Evolutionary conservation across 805 yeast species (phyloP).

Genomic region (Suhomyces xylopsoci): DNA sequence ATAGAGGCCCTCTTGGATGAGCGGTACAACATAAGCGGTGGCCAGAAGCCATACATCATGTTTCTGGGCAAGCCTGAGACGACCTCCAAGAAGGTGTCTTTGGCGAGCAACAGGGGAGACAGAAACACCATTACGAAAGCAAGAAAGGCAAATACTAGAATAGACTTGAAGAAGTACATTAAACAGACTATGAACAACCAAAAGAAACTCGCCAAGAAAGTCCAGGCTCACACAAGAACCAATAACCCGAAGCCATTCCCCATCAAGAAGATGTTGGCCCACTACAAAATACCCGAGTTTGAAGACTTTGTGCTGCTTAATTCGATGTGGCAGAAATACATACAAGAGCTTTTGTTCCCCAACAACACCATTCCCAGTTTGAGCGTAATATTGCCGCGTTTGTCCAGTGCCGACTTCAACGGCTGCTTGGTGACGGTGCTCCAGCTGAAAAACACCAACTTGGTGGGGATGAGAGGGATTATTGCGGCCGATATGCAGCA

Average conservation of each 20-base stretch:
- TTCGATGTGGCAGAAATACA: constrained; percentile 72
- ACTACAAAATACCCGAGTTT: constrained; percentile 37
- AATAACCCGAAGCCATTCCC: constrained; percentile 25
- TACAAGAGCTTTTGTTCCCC: constrained; percentile 51
- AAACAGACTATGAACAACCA: constrained; percentile 37
- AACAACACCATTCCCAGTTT: constrained; percentile 23
- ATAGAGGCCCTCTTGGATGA: constrained; percentile 41
- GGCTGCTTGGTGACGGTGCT: constrained; percentile 67
- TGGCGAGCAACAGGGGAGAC: background rate
- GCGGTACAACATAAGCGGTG: constrained; percentile 46
- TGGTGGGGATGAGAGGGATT: constrained; percentile 67
- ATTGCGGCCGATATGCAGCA: constrained; percentile 83
- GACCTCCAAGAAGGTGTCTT: constrained; percentile 1
- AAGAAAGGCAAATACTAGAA: constrained; percentile 31
- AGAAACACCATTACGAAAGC: constrained; percentile 14
- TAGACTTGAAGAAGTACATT: constrained; percentile 43
- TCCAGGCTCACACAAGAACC: constrained; percentile 29
- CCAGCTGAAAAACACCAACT: constrained; percentile 52
- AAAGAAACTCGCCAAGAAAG: constrained; percentile 31
- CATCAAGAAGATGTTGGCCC: constrained; percentile 18
- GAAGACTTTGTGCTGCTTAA: constrained; percentile 55
- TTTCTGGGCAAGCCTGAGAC: constrained; percentile 9
- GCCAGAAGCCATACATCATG: constrained; percentile 44
- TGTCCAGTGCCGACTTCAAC: constrained; percentile 76
- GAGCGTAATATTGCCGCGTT: constrained; percentile 45